phyloP scores from a whole-genome alignment of 1,284 basidiomycete genomes.

The Rhodotorula glutinis region DNA sequence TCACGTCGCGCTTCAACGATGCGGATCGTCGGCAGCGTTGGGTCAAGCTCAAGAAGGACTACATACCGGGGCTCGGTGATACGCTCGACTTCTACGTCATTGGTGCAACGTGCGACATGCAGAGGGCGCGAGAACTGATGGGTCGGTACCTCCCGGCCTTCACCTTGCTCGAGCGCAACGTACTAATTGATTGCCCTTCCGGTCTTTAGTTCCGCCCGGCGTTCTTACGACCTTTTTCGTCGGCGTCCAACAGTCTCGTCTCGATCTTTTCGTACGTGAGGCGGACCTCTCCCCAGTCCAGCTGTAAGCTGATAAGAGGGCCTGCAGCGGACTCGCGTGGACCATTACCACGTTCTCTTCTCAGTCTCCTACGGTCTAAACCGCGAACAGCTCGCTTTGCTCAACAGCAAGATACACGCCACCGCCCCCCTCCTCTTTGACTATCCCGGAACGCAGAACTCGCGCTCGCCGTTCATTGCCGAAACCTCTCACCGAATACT shows the following conservation, averaged over 20 bases:
- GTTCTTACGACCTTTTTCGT: slow-evolving; percentile 76
- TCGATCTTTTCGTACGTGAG: slow-evolving; percentile 10
- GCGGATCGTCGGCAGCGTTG: slow-evolving; percentile 56
- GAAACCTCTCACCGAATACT: not conserved
- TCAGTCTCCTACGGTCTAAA: slow-evolving; percentile 67
- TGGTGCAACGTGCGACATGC: slow-evolving; percentile 72
- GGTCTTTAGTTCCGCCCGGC: slow-evolving; percentile 60
- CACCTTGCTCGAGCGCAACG: no score
- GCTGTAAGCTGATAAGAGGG: not conserved
- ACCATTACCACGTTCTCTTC: slow-evolving; percentile 69
- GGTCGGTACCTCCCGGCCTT: slow-evolving; percentile 53
- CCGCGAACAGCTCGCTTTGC: slow-evolving; percentile 57
- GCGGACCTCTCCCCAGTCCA: slow-evolving; percentile 12
- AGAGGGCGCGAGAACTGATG: slow-evolving; percentile 67
- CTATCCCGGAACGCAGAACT: not conserved
- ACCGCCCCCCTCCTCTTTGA: slow-evolving; percentile 50
- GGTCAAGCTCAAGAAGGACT: slow-evolving; percentile 75
- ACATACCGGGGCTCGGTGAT: slow-evolving; percentile 79
- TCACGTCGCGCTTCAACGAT: slow-evolving; percentile 64
- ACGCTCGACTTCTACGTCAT: slow-evolving; percentile 70
- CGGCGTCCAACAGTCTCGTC: slow-evolving; percentile 52
- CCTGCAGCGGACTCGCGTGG: slow-evolving; percentile 43
- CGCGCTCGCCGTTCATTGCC: not conserved
- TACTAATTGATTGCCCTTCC: not conserved
- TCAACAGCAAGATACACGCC: slow-evolving; percentile 56